phyloP scores from a whole-genome alignment of 2,329 filamentous ascomycete species.

The Ilyonectria robusta region DNA sequence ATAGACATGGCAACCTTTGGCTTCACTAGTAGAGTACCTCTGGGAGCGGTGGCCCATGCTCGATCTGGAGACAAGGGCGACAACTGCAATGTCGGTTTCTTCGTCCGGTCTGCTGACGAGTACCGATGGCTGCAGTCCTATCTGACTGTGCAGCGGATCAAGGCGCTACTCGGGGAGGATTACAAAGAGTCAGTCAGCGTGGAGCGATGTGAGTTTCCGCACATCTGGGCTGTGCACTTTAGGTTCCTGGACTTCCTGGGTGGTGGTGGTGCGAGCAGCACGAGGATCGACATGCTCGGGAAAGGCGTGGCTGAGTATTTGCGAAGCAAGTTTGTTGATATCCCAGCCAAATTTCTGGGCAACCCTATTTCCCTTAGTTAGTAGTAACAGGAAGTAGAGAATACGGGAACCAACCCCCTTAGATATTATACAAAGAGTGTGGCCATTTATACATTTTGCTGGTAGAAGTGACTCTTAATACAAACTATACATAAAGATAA shows the following conservation, averaged over 20 bases:
- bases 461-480: no score
- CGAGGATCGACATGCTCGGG: constrained; percentile 27
- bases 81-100: constrained; percentile 24
- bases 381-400: background rate
- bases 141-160: constrained; percentile 18
- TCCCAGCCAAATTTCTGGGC: constrained; percentile 23
- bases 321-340: constrained; percentile 22
- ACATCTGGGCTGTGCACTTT: constrained; percentile 28
- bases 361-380: constrained; percentile 22
- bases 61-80: constrained; percentile 24
- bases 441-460: no score
- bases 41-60: constrained; percentile 13
- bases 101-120: constrained; percentile 19
- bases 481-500: no score
- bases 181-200: constrained; percentile 5
- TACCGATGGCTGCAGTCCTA: constrained; percentile 28
- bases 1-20: constrained; percentile 1
- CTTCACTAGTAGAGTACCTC: constrained; percentile 9
- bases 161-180: constrained; percentile 18
- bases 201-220: constrained; percentile 23
- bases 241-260: constrained; percentile 21
- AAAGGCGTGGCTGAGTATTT: constrained; percentile 29
- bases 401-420: no score
- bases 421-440: no score
- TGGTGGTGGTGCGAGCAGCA: constrained; percentile 25